Evolutionary conservation across 2,329 filamentous ascomycete genomes (phyloP), one percentile per base, ranked within the genome.

Genomic region (Colletotrichum lini): DNA sequence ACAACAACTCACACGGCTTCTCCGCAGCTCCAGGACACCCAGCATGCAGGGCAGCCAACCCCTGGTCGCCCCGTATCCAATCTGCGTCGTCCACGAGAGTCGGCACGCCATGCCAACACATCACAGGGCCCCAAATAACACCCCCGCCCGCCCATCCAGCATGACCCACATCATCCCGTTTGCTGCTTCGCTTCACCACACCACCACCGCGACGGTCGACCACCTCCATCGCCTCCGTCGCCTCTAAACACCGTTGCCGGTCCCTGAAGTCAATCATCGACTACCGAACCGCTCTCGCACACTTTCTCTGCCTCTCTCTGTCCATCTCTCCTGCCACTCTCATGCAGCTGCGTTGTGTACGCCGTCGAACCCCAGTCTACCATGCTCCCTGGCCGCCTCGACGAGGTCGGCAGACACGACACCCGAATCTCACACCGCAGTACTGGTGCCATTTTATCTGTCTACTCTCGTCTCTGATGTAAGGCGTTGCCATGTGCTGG

Each of bases 31-130:
- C 52, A 54, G 52, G 52, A 58, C 61, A 44, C 66, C 30, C 56
- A 49, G 50, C 57, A 40, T 58, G 40, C 49, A 53, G 50, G 38
- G n/a, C 44, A 40, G 35, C 57, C 72, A 67, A 35, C 30, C 64
- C 52, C 54, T 59, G 62, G 64, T 67, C 70, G 30, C 45, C 60
- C 52, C 18, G 59, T 54, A 60, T 68, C 74, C 74, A 75, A 75
- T 75, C 67, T 71, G 63, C 73, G 49, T 61, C 68, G 72, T 72
- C 71, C 74, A 75, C 74, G 73, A 74, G 56, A 63, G 71, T 60
- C 64, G 65, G 63, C 67, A 69, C 63, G 65, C 61, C 67, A 69
- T 74, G 73, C 67, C 73, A 74, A 69, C 73, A 40, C 73, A 74
- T 72, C 73, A 67, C 68, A 68, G 60, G 71, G 67, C 56, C 71